Conservation (phyloP, 441 rosid genomes). For the Macaranga tanarius region DNA sequence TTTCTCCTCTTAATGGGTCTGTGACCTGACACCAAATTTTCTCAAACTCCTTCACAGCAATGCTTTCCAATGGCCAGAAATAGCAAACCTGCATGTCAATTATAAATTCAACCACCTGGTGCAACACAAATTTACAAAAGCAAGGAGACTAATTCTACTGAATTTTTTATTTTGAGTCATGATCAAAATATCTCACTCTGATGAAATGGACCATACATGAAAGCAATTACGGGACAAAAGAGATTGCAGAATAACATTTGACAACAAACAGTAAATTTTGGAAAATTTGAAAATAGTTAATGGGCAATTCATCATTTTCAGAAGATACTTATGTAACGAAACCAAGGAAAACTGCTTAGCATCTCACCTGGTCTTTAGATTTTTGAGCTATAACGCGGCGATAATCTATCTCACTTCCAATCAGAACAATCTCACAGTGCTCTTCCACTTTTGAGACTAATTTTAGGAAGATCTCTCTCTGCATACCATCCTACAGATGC, state of each 20-base stretch:
- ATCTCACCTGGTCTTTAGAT: constrained; percentile 46
- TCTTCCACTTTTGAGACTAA: constrained; percentile 62
- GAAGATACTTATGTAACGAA: neutral
- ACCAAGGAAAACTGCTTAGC: neutral
- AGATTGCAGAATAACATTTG: neutral
- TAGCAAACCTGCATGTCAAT: constrained; percentile 56
- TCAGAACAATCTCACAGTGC: constrained; percentile 69
- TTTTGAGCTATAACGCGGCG: constrained; percentile 69
- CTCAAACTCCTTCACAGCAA: constrained; percentile 52
- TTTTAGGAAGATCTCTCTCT: constrained; percentile 74
- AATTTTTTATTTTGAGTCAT: neutral
- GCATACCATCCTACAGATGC: constrained; percentile 85
- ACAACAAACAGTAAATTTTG: neutral
- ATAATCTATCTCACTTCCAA: constrained; percentile 87
- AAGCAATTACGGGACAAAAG: neutral
- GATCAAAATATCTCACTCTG: neutral
- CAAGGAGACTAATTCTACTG: neutral
- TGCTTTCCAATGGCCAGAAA: constrained; percentile 66
- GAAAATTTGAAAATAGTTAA: neutral
- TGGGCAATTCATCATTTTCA: neutral
- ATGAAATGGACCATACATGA: neutral
- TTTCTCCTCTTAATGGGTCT: constrained; percentile 50
- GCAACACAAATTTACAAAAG: neutral
- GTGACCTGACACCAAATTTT: constrained; percentile 66
- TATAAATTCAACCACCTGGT: constrained; percentile 25